A percentile compares a stretch with the other conserved stretches of the same genome.
phyloP scores from a whole-genome alignment of 768 basidiomycete genomes.

The Serendipita sp. region DNA sequence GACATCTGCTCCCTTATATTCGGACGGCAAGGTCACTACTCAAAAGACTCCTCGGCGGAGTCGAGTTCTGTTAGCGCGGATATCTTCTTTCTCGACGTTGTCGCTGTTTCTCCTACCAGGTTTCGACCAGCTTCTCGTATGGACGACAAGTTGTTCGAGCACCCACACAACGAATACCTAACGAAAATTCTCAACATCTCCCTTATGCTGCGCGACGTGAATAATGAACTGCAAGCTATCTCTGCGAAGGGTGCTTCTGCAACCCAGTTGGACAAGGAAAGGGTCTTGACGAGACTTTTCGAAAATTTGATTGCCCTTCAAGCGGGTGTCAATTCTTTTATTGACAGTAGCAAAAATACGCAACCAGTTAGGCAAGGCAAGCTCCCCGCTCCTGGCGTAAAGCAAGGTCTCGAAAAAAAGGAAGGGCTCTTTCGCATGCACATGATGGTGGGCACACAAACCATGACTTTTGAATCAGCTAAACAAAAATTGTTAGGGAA shows the following conservation, averaged over 20 bases:
- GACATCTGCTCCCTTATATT: slow-evolving; percentile 77
- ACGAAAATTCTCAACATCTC: slow-evolving; percentile 65
- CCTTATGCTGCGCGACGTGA: slow-evolving; percentile 64
- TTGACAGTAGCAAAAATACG: slow-evolving; percentile 94
- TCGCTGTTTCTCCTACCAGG: slow-evolving; percentile 84
- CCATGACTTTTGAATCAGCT: background rate
- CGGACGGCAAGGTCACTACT: slow-evolving; percentile 79
- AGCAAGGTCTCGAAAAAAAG: slow-evolving; percentile 96
- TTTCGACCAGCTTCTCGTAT: slow-evolving; percentile 88
- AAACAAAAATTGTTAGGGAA: slow-evolving; percentile 42
- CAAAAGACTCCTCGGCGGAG: slow-evolving; percentile 39
- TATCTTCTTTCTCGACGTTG: slow-evolving; percentile 91
- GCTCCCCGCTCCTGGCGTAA: slow-evolving; percentile 81
- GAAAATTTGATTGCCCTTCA: slow-evolving; percentile 81
- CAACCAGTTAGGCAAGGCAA: slow-evolving; percentile 71
- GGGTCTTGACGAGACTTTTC: slow-evolving; percentile 50
- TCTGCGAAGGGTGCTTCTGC: slow-evolving; percentile 33
- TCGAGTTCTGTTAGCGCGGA: slow-evolving; percentile 63
- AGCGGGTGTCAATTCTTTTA: slow-evolving; percentile 87
- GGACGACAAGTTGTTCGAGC: slow-evolving; percentile 87
- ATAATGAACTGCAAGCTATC: slow-evolving; percentile 41
- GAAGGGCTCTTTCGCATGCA: slow-evolving; percentile 95
- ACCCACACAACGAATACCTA: slow-evolving; percentile 86
- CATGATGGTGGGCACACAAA: slow-evolving; percentile 70
- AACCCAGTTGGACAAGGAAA: slow-evolving; percentile 30